Evolutionary conservation across 306 rosid species (phyloP), one percentile per base, ranked within the genome.

Genomic region (Cicer yamashitae): DNA sequence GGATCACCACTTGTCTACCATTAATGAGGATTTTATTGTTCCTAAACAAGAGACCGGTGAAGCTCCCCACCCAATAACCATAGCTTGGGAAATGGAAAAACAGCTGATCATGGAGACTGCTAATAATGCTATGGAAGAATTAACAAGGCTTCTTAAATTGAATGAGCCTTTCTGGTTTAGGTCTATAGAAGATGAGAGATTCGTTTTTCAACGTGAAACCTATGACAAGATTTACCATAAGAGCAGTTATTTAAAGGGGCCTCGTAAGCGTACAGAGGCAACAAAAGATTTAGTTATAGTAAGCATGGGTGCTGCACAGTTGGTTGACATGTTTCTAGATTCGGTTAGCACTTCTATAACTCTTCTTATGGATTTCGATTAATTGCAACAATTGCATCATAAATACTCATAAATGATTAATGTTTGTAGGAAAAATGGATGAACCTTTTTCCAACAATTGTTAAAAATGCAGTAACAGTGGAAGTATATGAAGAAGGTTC

Each of bases 111-210:
- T 2, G 1, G 86, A 88, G 48, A 76, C 77, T 6, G 91, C 92
- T 10, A 70, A 51, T 3, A 30, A 10, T 43, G 88, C 96, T 6
- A 39, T 87, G 84, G 90, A 84, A 7, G 97, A 91, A 70, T 56
- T 93, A 20, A 41, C 74, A 40, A 80, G 67, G 75, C 81, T 88
- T 7, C 7, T 88, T 51, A 57, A 17, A 10, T 13, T 76, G n/a
- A 70, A 87, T 7, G 93, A 87, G 51, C 93, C 93, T 30, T 71
- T 88, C 15, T 93, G 96, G 98, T 41, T 68, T 6, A 76, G 47
- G 77, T 74, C 89, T 43, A 3, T 53, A 0, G 11, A 6, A 8
- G 78, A 81, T 7, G 89, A 74, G 6, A 77, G 78, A 13, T 74
- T 38, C 40, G 6, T 78, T 46, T 86, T 93, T 76, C 84, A 80